These are phyloP conservation scores for Talaromyces rugulosus DNA, from an alignment of 2,329 filamentous ascomycete species.

Conservation along the genomic window DNA sequence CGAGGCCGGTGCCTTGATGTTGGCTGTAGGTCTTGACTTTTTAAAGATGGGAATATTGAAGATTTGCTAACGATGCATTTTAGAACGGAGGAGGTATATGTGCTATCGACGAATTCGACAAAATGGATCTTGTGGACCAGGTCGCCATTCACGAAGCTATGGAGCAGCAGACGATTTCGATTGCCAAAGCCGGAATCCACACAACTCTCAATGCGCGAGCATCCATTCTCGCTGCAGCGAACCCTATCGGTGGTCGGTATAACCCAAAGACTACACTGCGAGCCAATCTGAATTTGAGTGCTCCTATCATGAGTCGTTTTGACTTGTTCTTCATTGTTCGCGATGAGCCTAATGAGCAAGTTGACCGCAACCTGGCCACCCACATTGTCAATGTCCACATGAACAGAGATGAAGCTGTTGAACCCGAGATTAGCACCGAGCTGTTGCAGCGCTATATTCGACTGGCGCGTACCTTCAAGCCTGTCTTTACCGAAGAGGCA, in stretches of 20 bases:
- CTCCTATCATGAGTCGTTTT: slow-evolving; percentile 98
- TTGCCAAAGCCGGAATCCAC: slow-evolving; percentile 97
- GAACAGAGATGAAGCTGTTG: slow-evolving; percentile 82
- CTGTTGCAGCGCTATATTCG: slow-evolving; percentile 96
- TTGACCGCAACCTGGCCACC: slow-evolving; percentile 85
- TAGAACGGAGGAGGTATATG: slow-evolving; percentile 82
- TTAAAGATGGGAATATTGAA: not conserved
- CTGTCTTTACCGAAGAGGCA: slow-evolving; percentile 84
- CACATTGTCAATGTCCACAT: slow-evolving; percentile 96
- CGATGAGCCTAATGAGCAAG: slow-evolving; percentile 89
- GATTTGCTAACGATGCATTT: slow-evolving; percentile 3
- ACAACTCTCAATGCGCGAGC: slow-evolving; percentile 94
- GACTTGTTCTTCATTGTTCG: slow-evolving; percentile 98
- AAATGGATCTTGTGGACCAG: slow-evolving; percentile 97
- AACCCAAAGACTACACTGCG: slow-evolving; percentile 92
- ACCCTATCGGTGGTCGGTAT: slow-evolving; percentile 89
- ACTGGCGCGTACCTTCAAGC: slow-evolving; percentile 90
- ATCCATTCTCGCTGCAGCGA: slow-evolving; percentile 91
- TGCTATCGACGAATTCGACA: slow-evolving; percentile 98
- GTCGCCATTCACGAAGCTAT: slow-evolving; percentile 99
- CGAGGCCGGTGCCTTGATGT: slow-evolving; percentile 94
- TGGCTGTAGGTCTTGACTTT: slow-evolving; percentile 56
- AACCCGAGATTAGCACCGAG: slow-evolving; percentile 93
- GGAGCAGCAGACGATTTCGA: slow-evolving; percentile 99
- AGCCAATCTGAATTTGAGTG: slow-evolving; percentile 96